Evolutionary conservation across 2,329 filamentous ascomycete species (phyloP), one percentile per base, ranked within the genome.

Genomic region (Pseudogymnoascus sp.): DNA sequence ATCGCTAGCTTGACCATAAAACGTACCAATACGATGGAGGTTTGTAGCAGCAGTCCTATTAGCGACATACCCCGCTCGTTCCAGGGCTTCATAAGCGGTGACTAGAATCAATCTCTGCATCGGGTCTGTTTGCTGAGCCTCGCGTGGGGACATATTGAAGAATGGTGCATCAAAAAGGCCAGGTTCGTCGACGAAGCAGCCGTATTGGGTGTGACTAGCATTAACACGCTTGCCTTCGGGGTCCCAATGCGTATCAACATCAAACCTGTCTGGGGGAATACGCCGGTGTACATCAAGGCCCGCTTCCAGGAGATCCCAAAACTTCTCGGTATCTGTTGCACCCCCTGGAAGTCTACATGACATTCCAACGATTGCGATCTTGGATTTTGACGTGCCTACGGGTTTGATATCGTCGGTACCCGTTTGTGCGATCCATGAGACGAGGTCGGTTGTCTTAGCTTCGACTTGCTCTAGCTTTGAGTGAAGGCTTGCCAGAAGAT

Each of bases 351-450:
- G 90, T 59, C 89, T 82, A 63, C 89, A 88, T 50, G 89, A 84
- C 82, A 91, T 89, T 61, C 91, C 91, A 40, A 96, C 88, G 65
- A 96, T 91, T 64, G 91, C 91, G 65, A 96, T 83, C 74, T 91
- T 92, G 44, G 44, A 56, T 37, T 50, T 50, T 50, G 44, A 29
- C 11, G 44, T 21, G 14, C 19, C 44, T 50, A 29, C 13, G 4
- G 44, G 44, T 21, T 35, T 35, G 33, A 35, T 35, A 35, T 35
- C 33, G 33, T 35, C 33, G 10, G 13, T 35, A 35, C 11, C 11
- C 11, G 33, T 35, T 11, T 35, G 33, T 63, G 38, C 2, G 14
- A 70, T 65, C 70, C 69, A 74, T 2, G 66, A 35, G 6, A 73
- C 61, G 11, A 74, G 62, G 6, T 72, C 70, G 24, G 56, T 56